phyloP scores from a whole-genome alignment of 257 asterid species.

The Jacaranda mimosifolia region DNA sequence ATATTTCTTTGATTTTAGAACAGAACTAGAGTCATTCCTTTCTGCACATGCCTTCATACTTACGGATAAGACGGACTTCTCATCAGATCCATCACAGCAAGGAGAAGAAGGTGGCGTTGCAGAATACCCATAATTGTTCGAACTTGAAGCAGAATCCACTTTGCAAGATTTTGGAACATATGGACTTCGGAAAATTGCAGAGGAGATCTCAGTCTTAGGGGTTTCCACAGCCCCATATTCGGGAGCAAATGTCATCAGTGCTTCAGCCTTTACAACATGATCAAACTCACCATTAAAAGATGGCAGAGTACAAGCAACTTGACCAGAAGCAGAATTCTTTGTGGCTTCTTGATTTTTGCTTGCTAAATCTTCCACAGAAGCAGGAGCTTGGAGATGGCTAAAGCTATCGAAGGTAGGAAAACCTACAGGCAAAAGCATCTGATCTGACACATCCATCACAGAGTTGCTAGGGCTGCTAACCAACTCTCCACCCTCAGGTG shows the following conservation, averaged over 20 bases:
- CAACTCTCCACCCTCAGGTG: conserved; percentile 80
- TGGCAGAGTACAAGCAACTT: conserved; percentile 52
- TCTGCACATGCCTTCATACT: conserved; percentile 59
- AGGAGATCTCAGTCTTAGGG: conserved; percentile 66
- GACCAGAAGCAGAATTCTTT: conserved; percentile 58
- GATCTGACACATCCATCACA: conserved; percentile 89
- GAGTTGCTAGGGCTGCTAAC: conserved; percentile 81
- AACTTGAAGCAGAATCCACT: conserved; percentile 89
- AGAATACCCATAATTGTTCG: conserved; percentile 83
- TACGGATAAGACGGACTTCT: conserved; percentile 62
- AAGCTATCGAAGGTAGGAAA: conserved; percentile 76
- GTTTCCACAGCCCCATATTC: conserved; percentile 96
- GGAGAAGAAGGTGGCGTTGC: conserved; percentile 94
- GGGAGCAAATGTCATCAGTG: conserved; percentile 94
- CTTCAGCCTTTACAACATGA: conserved; percentile 93
- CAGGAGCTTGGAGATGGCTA: conserved; percentile 65
- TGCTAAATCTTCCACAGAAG: conserved; percentile 65
- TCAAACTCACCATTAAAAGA: conserved; percentile 76
- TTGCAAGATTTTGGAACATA: conserved; percentile 84
- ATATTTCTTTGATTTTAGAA: conserved; percentile 64
- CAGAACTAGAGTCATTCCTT: conserved; percentile 52
- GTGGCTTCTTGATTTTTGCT: conserved; percentile 69
- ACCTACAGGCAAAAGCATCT: conserved; percentile 76
- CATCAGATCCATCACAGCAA: conserved; percentile 70
- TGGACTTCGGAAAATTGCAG: conserved; percentile 84